phyloP scores from a whole-genome alignment of 805 yeast species.

The Candida andamanensis region DNA sequence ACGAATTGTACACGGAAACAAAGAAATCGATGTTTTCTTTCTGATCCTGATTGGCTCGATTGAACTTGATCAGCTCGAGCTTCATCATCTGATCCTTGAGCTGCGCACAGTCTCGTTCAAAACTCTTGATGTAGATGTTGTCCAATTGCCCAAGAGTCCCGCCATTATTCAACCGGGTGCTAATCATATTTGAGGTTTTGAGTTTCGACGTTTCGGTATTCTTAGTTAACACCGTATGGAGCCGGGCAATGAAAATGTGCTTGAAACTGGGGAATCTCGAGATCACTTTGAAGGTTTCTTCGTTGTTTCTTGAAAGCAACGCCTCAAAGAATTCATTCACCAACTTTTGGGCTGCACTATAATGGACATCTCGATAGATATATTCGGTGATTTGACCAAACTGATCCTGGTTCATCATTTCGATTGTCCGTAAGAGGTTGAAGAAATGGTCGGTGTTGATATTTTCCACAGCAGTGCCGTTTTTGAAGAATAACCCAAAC shows the following conservation, averaged over 20 bases:
- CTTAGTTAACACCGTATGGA: slow-evolving; percentile 17
- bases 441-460: slow-evolving; percentile 23
- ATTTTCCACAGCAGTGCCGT: slow-evolving; percentile 13
- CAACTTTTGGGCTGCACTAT: slow-evolving; percentile 14
- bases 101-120: slow-evolving; percentile 31
- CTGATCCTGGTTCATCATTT: slow-evolving; percentile 25
- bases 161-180: slow-evolving; percentile 30
- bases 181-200: slow-evolving; percentile 27
- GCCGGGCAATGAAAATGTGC: slow-evolving; percentile 22
- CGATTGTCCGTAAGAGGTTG: slow-evolving; percentile 31
- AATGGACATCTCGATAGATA: slow-evolving; percentile 13
- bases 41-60: slow-evolving; percentile 58
- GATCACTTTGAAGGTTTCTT: slow-evolving; percentile 26
- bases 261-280: slow-evolving; percentile 25
- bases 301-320: slow-evolving; percentile 31
- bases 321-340: slow-evolving; percentile 27
- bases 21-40: slow-evolving; percentile 53
- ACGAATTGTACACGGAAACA: slow-evolving; percentile 41
- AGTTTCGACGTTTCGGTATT: slow-evolving; percentile 13
- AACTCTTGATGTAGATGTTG: slow-evolving; percentile 28
- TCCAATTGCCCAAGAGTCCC: slow-evolving; percentile 29
- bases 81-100: slow-evolving; percentile 31
- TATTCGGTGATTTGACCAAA: slow-evolving; percentile 15
- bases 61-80: slow-evolving; percentile 44
- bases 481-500: slow-evolving; percentile 24